These are phyloP conservation scores for Teratosphaeria gauchensis DNA, from an alignment of 2,329 filamentous ascomycete species.

Conservation along the genomic window DNA sequence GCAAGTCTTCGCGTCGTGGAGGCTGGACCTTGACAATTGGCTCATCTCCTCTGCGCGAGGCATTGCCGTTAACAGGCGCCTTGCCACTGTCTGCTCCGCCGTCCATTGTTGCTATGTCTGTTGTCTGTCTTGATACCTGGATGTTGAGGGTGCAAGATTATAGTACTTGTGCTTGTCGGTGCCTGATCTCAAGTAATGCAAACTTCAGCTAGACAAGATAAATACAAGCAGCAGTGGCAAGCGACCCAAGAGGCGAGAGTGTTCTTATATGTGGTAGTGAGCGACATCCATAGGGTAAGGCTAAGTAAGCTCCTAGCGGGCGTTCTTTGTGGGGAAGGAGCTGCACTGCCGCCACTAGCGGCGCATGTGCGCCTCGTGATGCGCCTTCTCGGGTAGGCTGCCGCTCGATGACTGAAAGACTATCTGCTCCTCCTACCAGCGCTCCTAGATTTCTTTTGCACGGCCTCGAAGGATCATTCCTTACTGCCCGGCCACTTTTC, in stretches of 20 bases:
- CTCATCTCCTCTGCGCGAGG: conserved; percentile 9
- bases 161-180: neutral
- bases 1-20: conserved; percentile 72
- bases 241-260: neutral
- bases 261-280: neutral
- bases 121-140: neutral
- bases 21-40: conserved; percentile 57
- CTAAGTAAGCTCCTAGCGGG: neutral
- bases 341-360: neutral
- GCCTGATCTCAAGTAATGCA: neutral
- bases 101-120: conserved; percentile 4
- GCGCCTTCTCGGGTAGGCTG: neutral
- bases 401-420: neutral
- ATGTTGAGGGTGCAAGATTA: neutral
- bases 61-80: conserved; percentile 21
- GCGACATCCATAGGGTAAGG: neutral
- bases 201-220: neutral
- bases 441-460: neutral
- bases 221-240: neutral
- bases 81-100: conserved; percentile 26
- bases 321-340: neutral
- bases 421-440: neutral
- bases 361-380: neutral
- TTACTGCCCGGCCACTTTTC: neutral
- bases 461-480: neutral